A percentile compares a stretch with the other conserved stretches of the same genome.
These are phyloP conservation scores for Aspergillus mulundensis DNA, from an alignment of 495 filamentous ascomycete genomes.

Conservation along the genomic window DNA sequence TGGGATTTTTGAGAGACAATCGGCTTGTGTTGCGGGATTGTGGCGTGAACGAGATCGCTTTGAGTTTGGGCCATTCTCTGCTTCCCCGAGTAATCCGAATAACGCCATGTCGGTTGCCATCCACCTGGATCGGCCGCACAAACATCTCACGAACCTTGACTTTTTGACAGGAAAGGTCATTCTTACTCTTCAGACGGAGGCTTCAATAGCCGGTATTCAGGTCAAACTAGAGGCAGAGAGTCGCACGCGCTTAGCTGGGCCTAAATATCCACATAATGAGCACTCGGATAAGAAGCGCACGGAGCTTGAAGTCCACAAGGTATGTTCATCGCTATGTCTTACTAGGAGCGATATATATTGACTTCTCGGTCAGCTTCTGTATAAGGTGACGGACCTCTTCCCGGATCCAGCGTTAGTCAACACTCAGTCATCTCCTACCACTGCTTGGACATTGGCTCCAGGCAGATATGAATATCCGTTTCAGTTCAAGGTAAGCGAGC, in stretches of 20 bases:
- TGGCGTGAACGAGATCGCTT: neutral
- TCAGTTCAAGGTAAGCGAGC: constrained; percentile 65
- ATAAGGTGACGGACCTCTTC: constrained; percentile 61
- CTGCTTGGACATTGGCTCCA: constrained; percentile 61
- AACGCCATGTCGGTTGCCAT: constrained; percentile 71
- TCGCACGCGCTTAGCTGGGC: constrained; percentile 55
- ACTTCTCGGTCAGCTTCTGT: constrained; percentile 52
- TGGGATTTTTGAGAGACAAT: neutral
- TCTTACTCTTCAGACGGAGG: constrained; percentile 57
- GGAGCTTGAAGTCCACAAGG: constrained; percentile 76
- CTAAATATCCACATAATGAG: constrained; percentile 57
- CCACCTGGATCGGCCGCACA: constrained; percentile 66
- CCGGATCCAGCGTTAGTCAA: constrained; percentile 51
- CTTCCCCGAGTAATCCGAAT: constrained; percentile 1
- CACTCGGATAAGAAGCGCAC: constrained; percentile 53
- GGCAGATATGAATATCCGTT: constrained; percentile 90
- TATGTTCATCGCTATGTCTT: constrained; percentile 27
- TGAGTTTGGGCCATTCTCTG: neutral
- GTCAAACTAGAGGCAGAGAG: constrained; percentile 95
- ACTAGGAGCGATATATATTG: neutral
- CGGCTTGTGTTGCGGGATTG: neutral
- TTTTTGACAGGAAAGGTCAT: constrained; percentile 66
- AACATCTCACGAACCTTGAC: constrained; percentile 88
- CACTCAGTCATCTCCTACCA: constrained; percentile 34
- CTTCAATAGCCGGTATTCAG: constrained; percentile 70